phyloP scores from a whole-genome alignment of 495 filamentous ascomycete genomes.

The Aspergillus affinis region DNA sequence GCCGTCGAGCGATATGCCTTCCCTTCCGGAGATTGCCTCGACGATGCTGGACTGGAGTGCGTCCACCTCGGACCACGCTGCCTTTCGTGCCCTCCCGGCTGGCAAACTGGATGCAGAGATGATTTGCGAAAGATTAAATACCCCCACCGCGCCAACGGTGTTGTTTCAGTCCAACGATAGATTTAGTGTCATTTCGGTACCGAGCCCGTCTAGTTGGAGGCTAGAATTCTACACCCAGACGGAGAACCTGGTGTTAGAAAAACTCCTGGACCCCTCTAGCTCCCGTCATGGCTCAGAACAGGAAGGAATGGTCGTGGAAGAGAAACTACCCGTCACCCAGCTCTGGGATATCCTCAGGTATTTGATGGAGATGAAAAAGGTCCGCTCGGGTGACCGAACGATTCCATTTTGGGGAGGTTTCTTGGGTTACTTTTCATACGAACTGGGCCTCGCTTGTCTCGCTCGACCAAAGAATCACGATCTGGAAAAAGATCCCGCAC shows the following conservation, averaged over 20 bases:
- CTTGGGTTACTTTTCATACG: slow-evolving; percentile 87
- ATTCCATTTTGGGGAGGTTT: slow-evolving; percentile 84
- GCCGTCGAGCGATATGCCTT: slow-evolving; percentile 19
- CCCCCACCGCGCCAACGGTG: slow-evolving; percentile 37
- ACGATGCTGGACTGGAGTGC: slow-evolving; percentile 40
- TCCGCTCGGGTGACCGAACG: slow-evolving; percentile 37
- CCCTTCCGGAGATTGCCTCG: slow-evolving; percentile 32
- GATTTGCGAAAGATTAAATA: slow-evolving; percentile 39
- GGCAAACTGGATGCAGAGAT: slow-evolving; percentile 29
- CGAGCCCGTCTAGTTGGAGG: slow-evolving; percentile 42
- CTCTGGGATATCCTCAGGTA: slow-evolving; percentile 45
- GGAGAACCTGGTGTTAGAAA: slow-evolving; percentile 26
- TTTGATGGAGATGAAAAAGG: slow-evolving; percentile 55
- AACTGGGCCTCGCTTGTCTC: slow-evolving; percentile 66
- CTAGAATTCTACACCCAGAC: slow-evolving; percentile 37
- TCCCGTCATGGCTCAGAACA: background rate
- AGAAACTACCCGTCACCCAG: slow-evolving; percentile 29
- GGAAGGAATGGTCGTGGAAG: slow-evolving; percentile 13
- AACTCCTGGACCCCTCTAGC: slow-evolving; percentile 13
- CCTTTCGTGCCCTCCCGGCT: slow-evolving; percentile 26
- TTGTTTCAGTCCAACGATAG: slow-evolving; percentile 45
- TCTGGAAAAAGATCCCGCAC: background rate
- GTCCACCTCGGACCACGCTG: slow-evolving; percentile 29
- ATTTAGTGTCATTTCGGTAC: slow-evolving; percentile 43
- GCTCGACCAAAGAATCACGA: slow-evolving; percentile 29